A percentile compares a stretch with the other conserved stretches of the same genome.
These are phyloP conservation scores for Daldinia decipiens DNA, from an alignment of 495 filamentous ascomycete genomes.

Conservation along the genomic window DNA sequence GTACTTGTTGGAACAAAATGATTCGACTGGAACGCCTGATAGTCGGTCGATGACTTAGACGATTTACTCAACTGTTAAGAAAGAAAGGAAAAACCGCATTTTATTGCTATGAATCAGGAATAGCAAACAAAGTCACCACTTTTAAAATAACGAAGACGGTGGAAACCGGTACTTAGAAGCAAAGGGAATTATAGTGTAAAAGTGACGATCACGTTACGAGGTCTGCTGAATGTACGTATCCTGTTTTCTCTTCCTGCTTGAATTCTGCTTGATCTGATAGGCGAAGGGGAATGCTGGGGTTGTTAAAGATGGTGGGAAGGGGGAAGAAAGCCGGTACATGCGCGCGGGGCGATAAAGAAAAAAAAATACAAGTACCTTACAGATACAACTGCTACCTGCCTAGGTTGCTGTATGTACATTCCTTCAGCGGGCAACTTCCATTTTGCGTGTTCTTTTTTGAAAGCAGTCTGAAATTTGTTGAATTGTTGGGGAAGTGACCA, in stretches of 20 bases:
- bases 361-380: slow-evolving; percentile 28
- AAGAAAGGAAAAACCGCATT: background rate
- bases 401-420: background rate
- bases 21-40: slow-evolving; percentile 33
- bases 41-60: slow-evolving; percentile 25
- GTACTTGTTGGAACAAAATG: slow-evolving; percentile 22
- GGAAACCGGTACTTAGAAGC: slow-evolving; percentile 10
- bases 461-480: slow-evolving; percentile 48
- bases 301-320: slow-evolving; percentile 14
- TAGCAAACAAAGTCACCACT: slow-evolving; percentile 13
- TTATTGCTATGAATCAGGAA: background rate
- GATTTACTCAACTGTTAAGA: slow-evolving; percentile 33
- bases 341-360: slow-evolving; percentile 14
- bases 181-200: slow-evolving; percentile 5
- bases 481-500: slow-evolving; percentile 50
- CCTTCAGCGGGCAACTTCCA: slow-evolving; percentile 9
- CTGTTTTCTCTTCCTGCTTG: background rate
- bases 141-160: slow-evolving; percentile 14
- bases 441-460: slow-evolving; percentile 34
- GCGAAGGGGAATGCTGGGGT: slow-evolving; percentile 23
- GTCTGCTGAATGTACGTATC: background rate
- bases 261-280: slow-evolving; percentile 30
- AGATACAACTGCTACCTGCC: slow-evolving; percentile 4
- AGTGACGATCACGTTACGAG: slow-evolving; percentile 23
- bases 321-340: slow-evolving; percentile 12